Evolutionary conservation across 805 yeast genomes (phyloP), one percentile per base, ranked within the genome.

Genomic region (Wickerhamomyces strasburgensis): DNA sequence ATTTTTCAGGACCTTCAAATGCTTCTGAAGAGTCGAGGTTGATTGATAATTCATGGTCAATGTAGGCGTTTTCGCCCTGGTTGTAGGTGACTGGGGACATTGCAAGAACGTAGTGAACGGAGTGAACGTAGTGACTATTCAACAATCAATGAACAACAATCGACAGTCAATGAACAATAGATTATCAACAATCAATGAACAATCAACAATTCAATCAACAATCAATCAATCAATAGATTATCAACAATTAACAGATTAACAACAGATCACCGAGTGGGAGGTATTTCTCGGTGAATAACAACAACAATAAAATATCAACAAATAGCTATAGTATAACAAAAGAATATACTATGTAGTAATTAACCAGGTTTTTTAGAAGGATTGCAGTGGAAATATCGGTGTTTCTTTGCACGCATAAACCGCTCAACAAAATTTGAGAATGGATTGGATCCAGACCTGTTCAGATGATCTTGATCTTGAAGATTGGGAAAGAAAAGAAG

Each of bases 1-100:
- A 68, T 61, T 90, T 93, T 61, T 90, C 98, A 23, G 98, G 98
- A 6, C 98, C 98, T 67, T 90, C 98, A 57, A 90, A 90, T 3
- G 97, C 96, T 55, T 78, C 83, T 11, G 95, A 72, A 14, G 96
- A 88, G 64, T 89, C 97, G 46, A 89, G 67, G 42, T 75, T 72
- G 31, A 78, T 80, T 7, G 95, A 81, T 34, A 85, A 67, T 43
- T 81, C 85, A 59, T 83, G 90, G 61, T 89, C 89, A 51, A 87
- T 78, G 55, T 70, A 78, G 15, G 72, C 56, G 50, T 69, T 73
- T 39, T 65, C 63, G 15, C 58, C 54, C 19, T 57, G 62, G 37
- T 57, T 47, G 40, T 48, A 53, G n/a, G 58, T 53, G 28, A 64
- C 49, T 28, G 67, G 65, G 44, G 65, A 55, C 52, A 50, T 51